These are phyloP conservation scores for Poterioochromonas sp. DNA, from an alignment of 352 stramenopile genomes.

Conservation along the genomic window DNA sequence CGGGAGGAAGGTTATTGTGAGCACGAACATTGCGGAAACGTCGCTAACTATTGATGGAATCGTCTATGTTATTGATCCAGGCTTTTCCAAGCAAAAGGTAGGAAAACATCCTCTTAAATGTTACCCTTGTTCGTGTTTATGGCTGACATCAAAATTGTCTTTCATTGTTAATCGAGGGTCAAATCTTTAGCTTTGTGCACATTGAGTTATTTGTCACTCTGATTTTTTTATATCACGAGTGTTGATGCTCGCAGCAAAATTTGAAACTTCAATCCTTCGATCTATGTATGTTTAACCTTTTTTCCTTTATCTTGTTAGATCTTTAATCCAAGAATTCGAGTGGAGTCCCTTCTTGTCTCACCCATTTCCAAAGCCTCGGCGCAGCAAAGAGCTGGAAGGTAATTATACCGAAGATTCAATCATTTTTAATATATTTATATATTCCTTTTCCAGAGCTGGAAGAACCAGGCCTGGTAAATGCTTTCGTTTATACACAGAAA, in stretches of 20 bases:
- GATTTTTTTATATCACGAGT: too few relatives aligned
- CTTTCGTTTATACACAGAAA: slow-evolving; percentile 96
- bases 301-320: slow-evolving; percentile 44
- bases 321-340: slow-evolving; percentile 95
- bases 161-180: background rate
- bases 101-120: background rate
- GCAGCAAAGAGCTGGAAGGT: slow-evolving; percentile 74
- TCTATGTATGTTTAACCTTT: background rate
- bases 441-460: slow-evolving; percentile 59
- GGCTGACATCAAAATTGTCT: background rate
- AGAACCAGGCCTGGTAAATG: slow-evolving; percentile 92
- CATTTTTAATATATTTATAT: background rate
- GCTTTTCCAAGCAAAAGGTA: slow-evolving; percentile 97
- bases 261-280: background rate
- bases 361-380: slow-evolving; percentile 93
- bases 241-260: background rate
- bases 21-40: slow-evolving; percentile 98
- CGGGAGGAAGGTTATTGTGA: slow-evolving; percentile 89
- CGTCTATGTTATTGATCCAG: slow-evolving; percentile 98
- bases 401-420: background rate
- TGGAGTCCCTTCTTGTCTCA: slow-evolving; percentile 95
- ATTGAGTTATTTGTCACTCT: background rate
- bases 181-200: background rate
- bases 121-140: background rate
- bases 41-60: slow-evolving; percentile 99